Evolutionary conservation across 2,329 filamentous ascomycete genomes (phyloP), one percentile per base, ranked within the genome.

Genomic region (Trichoderma citrinoviride): DNA sequence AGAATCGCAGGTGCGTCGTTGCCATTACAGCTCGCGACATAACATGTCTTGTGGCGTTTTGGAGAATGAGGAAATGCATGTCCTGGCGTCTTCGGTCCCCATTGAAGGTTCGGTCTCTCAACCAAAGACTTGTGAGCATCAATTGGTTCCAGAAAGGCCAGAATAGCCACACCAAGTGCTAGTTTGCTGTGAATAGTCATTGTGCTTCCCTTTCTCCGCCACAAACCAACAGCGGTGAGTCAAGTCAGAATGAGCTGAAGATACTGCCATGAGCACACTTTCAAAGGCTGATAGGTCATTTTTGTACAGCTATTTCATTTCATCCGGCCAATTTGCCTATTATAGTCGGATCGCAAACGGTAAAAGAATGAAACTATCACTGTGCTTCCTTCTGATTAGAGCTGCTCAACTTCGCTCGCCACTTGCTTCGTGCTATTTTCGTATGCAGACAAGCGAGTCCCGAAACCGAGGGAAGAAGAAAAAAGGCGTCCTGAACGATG

Each of bases 21-120:
- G 19, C n/a, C 25, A 2, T 46, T 23, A 14, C 19, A 49, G 19
- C 19, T 60, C 4, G 56, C n/a, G 15, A 60, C 56, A 40, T 60
- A 19, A 14, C 56, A 60, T 21, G 56, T 60, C 43, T 49, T 60
- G 56, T 49, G 44, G 27, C 56, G 56, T 37, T 40, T 40, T 7
- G 56, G 56, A 25, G 56, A 60, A 44, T 60, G 43, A 19, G 56
- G 56, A 33, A 60, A 60, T 17, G 8, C 43, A 23, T 37, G 56
- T 37, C 56, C 56, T 25, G 56, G 56, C 14, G 56, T 49, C 29
- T 60, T 60, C 19, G 56, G 56, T 8, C 56, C 56, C 56, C 56
- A 60, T 47, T 60, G 27, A n/a, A 60, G 56, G 6, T 60, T 49
- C 1, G 56, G 56, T 17, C 56, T 47, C 3, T 37, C 19, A 49